phyloP scores from a whole-genome alignment of 192 early-diverging fungal species.

The Phycomyces nitens region DNA sequence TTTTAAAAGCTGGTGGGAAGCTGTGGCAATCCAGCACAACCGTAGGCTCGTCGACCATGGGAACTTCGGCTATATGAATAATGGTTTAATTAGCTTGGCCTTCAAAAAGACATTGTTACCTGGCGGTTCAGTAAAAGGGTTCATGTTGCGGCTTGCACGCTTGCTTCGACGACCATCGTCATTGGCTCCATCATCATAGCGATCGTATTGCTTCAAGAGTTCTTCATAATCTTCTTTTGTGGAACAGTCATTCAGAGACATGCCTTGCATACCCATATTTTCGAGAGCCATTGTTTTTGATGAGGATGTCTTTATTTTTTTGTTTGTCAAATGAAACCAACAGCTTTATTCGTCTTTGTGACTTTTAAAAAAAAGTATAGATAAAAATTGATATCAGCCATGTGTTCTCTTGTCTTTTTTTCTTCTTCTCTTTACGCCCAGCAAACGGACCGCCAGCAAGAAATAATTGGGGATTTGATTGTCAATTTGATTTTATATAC shows the following conservation, averaged over 20 bases:
- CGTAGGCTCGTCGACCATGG: slow-evolving; percentile 37
- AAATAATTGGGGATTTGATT: no score
- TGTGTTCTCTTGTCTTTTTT: no score
- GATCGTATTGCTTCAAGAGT: slow-evolving; percentile 33
- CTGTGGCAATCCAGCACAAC: slow-evolving; percentile 52
- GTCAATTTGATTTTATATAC: no score
- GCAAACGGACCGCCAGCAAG: no score
- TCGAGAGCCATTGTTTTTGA: background rate
- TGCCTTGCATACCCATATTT: slow-evolving; percentile 1
- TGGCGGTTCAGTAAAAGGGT: slow-evolving; percentile 23
- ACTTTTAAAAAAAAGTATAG: no score
- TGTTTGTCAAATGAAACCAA: background rate
- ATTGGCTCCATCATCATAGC: slow-evolving; percentile 8
- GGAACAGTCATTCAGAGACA: background rate
- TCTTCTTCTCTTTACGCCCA: no score
- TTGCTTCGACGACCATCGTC: slow-evolving; percentile 20
- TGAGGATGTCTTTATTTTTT: background rate
- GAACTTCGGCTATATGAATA: slow-evolving; percentile 19
- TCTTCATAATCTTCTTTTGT: slow-evolving; percentile 35
- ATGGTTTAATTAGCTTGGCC: no score
- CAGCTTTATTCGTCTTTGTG: no score
- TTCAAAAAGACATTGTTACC: no score
- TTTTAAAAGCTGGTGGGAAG: slow-evolving; percentile 66
- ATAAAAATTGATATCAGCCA: no score
- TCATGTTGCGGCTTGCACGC: slow-evolving; percentile 24